These are phyloP conservation scores for Zancudomyces culisetae DNA, from an alignment of 371 early-diverging fungal species.

Conservation along the genomic window DNA sequence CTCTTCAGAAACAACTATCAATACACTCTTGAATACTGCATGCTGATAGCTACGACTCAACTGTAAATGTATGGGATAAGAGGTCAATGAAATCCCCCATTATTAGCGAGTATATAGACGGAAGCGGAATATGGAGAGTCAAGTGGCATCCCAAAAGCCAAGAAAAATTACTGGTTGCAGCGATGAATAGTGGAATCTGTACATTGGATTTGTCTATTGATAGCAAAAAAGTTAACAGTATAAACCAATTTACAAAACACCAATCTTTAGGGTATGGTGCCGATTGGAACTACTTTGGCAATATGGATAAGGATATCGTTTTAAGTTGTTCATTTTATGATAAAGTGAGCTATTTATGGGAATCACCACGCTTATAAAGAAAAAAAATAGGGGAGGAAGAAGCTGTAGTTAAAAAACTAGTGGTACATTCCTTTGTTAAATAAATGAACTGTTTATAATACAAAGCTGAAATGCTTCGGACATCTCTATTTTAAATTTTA, in stretches of 20 bases:
- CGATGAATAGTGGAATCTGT: constrained; percentile 73
- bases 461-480: too few species aligned
- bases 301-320: constrained; percentile 24
- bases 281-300: constrained; percentile 53
- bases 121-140: constrained; percentile 85
- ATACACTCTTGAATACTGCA: too few species aligned
- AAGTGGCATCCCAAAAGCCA: constrained; percentile 72
- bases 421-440: too few species aligned
- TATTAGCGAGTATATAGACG: constrained; percentile 33
- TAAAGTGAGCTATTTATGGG: constrained; percentile 65
- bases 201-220: constrained; percentile 24
- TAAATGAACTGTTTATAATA: too few species aligned
- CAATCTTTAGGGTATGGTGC: constrained; percentile 75
- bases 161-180: constrained; percentile 49
- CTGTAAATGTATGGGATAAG: constrained; percentile 71
- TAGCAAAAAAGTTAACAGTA: constrained; percentile 4
- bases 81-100: constrained; percentile 57
- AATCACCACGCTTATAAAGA: neutral
- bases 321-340: constrained; percentile 90
- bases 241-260: constrained; percentile 44
- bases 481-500: too few species aligned
- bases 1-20: too few species aligned
- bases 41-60: constrained; percentile 53
- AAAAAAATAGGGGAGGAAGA: too few species aligned
- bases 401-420: too few species aligned